Base-by-base conservation (phyloP, 345 rosid genomes). In the Salix viminalis region DNA sequence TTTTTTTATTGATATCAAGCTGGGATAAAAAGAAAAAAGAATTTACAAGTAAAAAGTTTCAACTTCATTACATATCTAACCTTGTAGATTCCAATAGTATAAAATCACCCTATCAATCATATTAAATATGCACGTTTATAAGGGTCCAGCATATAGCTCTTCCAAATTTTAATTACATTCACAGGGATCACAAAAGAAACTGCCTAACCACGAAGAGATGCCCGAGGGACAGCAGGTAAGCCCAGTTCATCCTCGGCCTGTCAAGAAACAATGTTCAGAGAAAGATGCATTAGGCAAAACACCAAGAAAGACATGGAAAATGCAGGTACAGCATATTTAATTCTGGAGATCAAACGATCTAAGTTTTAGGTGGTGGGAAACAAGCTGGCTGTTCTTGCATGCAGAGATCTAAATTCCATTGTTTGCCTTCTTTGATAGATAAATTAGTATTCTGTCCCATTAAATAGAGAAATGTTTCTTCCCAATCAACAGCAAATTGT, bases 171-270 rank as follows among this genome's bases (percentile, higher is more conserved):
- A 42, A 34, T 69, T 37, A 32, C 62, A 26, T 75, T 70, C 61
- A 65, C 32, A 39, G 1, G 16, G 69, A 66, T 10, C 62, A 32
- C 62, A 52, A 30, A 18, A 26, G 15, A 15, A 76, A 24, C 26
- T 19, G 52, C 37, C 74, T 85, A 96, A 32, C 85, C 91, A 46
- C 97, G 95, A 67, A 96, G 69, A 5, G 98, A 90, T 58, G 99
- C 91, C 16, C 79, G 93, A 54, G 99, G 97, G 37, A 91, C 97
- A 6, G 99, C 83, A 1, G 99, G 98, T 74, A 94, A 86, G 67
- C 97, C 97, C 71, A 87, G 82, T 78, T 96, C 97, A 82, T 96
- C 97, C 73, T 88, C 96, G 58, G 89, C 94, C 99, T 96, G 94
- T 50, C 60, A 61, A 84, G 30, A 74, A 80, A 52, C 75, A 69